A percentile compares a stretch with the other conserved stretches of the same genome.
phyloP scores from a whole-genome alignment of 2,329 filamentous ascomycete species.

The Cladosporium austrohemisphaericum region DNA sequence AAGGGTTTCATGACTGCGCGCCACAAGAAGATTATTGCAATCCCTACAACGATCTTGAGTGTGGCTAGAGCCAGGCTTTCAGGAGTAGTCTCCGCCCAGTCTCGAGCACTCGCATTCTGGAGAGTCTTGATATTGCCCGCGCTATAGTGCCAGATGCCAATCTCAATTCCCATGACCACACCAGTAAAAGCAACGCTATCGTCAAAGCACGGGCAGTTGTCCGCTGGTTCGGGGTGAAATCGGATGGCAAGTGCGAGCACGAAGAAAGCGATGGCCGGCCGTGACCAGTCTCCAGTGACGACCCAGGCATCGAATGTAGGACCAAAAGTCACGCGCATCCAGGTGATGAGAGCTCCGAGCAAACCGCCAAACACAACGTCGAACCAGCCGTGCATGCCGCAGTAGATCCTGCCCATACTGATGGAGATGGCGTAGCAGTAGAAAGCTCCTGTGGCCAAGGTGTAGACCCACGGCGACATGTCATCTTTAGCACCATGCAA shows the following conservation, averaged over 20 bases:
- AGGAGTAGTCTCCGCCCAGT: constrained; percentile 1
- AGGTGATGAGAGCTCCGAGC: constrained; percentile 65
- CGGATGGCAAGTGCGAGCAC: constrained; percentile 68
- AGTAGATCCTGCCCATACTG: constrained; percentile 86
- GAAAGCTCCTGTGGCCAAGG: constrained; percentile 48
- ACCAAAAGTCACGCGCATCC: constrained; percentile 54
- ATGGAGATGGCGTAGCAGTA: constrained; percentile 90
- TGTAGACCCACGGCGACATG: constrained; percentile 48
- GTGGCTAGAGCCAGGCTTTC: constrained; percentile 64
- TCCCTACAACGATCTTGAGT: constrained; percentile 70
- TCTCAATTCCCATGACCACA: constrained; percentile 78
- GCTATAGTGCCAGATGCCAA: constrained; percentile 76
- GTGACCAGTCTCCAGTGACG: constrained; percentile 59
- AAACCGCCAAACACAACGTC: constrained; percentile 80
- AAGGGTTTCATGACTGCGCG: constrained; percentile 83
- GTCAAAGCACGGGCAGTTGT: constrained; percentile 95
- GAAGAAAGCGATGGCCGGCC: constrained; percentile 61
- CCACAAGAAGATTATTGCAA: constrained; percentile 84
- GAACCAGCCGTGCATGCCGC: constrained; percentile 96
- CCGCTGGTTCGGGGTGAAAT: constrained; percentile 90
- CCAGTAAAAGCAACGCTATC: constrained; percentile 92
- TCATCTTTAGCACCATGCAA: constrained; percentile 64
- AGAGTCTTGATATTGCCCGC: constrained; percentile 11
- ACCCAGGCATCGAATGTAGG: constrained; percentile 67
- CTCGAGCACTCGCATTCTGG: constrained; percentile 37